A percentile compares a stretch with the other conserved stretches of the same genome.
Evolutionary conservation across 306 rosid species (phyloP).

Genomic region (Crataegus laevigata): DNA sequence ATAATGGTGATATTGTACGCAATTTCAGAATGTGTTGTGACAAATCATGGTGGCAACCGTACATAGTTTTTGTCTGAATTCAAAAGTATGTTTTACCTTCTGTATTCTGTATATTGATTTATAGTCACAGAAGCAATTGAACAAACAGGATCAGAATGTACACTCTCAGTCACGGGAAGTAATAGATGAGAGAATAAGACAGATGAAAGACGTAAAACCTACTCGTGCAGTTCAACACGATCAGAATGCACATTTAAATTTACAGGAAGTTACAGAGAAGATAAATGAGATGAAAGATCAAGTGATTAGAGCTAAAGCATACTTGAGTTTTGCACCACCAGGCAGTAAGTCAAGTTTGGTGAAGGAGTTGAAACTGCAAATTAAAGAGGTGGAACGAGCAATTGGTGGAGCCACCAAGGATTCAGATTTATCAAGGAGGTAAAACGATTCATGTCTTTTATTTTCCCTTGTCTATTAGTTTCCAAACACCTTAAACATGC

Average conservation of each 20-base stretch:
- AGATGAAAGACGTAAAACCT: conserved; percentile 19
- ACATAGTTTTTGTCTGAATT: neutral
- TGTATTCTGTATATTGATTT: neutral
- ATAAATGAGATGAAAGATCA: conserved; percentile 78
- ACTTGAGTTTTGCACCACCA: conserved; percentile 61
- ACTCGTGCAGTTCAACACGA: conserved; percentile 20
- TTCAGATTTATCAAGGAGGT: conserved; percentile 75
- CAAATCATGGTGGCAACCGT: neutral
- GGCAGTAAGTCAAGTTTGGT: conserved; percentile 55
- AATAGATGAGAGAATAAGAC: conserved; percentile 24
- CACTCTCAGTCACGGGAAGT: conserved; percentile 20
- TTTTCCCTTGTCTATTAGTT: conserved; percentile 10
- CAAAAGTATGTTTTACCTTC: neutral
- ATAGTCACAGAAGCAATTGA: conserved; percentile 33
- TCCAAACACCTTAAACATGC: neutral
- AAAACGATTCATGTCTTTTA: conserved; percentile 10
- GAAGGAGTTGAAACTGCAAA: conserved; percentile 73
- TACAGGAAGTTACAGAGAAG: conserved; percentile 33
- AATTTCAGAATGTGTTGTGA: neutral
- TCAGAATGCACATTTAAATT: conserved; percentile 22
- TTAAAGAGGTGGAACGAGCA: conserved; percentile 72
- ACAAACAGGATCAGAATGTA: conserved; percentile 27
- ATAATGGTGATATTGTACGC: too few relatives aligned
- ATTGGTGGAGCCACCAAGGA: conserved; percentile 58
- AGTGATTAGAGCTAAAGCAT: conserved; percentile 75